Evolutionary conservation across 148 eudicot species (phyloP).

Genomic region (Limonium bicolor): DNA sequence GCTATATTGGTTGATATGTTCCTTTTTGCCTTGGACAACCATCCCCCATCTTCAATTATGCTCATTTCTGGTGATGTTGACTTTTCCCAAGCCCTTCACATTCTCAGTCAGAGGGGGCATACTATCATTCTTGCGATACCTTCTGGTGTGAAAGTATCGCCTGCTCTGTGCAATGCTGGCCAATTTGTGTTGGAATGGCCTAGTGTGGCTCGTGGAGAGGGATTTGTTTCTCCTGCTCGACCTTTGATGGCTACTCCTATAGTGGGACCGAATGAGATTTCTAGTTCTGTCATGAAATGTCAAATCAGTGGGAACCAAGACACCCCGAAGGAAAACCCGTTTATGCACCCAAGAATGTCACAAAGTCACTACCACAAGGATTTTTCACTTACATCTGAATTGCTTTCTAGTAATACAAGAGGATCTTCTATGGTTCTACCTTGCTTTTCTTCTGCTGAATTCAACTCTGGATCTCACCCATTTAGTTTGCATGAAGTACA

Average conservation of each 20-base stretch:
- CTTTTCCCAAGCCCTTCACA: conserved; percentile 83
- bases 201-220: conserved; percentile 85
- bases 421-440: conserved; percentile 24
- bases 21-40: conserved; percentile 88
- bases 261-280: conserved; percentile 22
- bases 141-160: conserved; percentile 59
- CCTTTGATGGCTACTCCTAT: conserved; percentile 17
- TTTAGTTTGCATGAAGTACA: conserved; percentile 34
- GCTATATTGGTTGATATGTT: conserved; percentile 95
- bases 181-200: conserved; percentile 93
- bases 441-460: conserved; percentile 14
- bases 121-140: conserved; percentile 75
- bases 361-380: conserved; percentile 30
- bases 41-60: conserved; percentile 80
- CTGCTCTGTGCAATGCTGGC: conserved; percentile 82
- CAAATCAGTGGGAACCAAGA: conserved; percentile 29
- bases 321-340: conserved; percentile 59
- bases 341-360: conserved; percentile 54
- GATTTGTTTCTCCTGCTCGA: conserved; percentile 44
- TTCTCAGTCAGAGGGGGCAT: conserved; percentile 92
- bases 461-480: conserved; percentile 41
- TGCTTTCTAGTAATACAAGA: conserved; percentile 23
- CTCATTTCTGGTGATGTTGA: conserved; percentile 92
- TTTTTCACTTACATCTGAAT: conserved; percentile 30
- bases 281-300: conserved; percentile 27